These are phyloP conservation scores for Colletotrichum aenigma DNA, from an alignment of 2,329 filamentous ascomycete genomes.

Conservation along the genomic window DNA sequence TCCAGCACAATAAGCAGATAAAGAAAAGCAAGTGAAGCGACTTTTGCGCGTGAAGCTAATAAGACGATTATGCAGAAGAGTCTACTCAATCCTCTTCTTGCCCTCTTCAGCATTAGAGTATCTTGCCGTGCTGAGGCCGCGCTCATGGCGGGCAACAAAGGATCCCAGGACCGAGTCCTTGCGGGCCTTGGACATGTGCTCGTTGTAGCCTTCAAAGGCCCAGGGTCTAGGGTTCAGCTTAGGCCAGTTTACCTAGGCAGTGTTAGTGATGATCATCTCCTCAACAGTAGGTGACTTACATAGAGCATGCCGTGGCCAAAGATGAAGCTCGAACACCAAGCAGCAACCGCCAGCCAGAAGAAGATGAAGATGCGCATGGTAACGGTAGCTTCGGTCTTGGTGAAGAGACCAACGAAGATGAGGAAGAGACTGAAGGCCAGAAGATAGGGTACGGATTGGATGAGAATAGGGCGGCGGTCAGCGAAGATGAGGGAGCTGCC, in stretches of 20 bases:
- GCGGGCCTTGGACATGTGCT: constrained; percentile 80
- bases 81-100: constrained; percentile 94
- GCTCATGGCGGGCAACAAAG: constrained; percentile 76
- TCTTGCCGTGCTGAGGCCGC: constrained; percentile 81
- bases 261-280: constrained; percentile 1
- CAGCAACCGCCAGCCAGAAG: constrained; percentile 74
- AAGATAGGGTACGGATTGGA: constrained; percentile 94
- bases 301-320: constrained; percentile 88
- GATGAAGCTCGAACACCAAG: constrained; percentile 79
- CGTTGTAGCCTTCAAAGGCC: constrained; percentile 86
- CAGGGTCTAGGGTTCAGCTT: constrained; percentile 90
- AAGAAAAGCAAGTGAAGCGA: background rate
- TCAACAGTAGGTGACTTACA: constrained; percentile 61
- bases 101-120: constrained; percentile 92
- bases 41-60: background rate
- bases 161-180: constrained; percentile 83
- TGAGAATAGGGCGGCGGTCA: constrained; percentile 82
- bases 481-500: constrained; percentile 78
- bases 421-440: constrained; percentile 87
- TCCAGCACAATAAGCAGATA: background rate
- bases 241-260: constrained; percentile 91
- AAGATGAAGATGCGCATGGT: constrained; percentile 83
- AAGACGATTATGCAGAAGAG: background rate
- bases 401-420: constrained; percentile 75
- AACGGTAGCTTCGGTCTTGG: constrained; percentile 74